Conservation (phyloP, 148 eudicot species). For the Rhododendron simsii region DNA sequence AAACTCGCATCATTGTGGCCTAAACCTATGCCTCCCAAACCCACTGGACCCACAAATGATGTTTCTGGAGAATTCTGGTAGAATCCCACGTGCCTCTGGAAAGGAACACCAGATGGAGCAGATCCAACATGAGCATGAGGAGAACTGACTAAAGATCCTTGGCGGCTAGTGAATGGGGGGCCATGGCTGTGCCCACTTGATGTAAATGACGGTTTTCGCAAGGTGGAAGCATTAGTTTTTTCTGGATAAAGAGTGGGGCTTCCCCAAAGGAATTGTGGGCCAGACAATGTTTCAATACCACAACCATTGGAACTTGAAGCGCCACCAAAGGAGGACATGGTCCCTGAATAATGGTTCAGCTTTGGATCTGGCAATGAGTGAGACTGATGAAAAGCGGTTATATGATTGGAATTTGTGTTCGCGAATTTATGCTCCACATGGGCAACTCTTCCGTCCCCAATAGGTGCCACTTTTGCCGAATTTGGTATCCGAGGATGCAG, state of each 20-base stretch:
- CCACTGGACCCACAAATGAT: constrained; percentile 38
- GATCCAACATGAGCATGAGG: constrained; percentile 69
- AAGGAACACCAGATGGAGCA: constrained; percentile 65
- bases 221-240: constrained; percentile 32
- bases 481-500: constrained; percentile 49
- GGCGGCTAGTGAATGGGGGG: constrained; percentile 39
- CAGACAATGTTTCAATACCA: constrained; percentile 66
- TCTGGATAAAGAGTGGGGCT: constrained; percentile 47
- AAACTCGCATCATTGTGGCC: constrained; percentile 45
- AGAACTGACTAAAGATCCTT: constrained; percentile 31
- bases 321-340: constrained; percentile 52
- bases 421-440: constrained; percentile 38
- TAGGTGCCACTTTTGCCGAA: constrained; percentile 55
- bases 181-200: constrained; percentile 50
- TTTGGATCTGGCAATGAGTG: constrained; percentile 71
- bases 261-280: constrained; percentile 89
- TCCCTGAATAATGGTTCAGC: constrained; percentile 37
- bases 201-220: constrained; percentile 33
- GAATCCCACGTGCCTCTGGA: constrained; percentile 55
- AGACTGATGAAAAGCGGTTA: constrained; percentile 46
- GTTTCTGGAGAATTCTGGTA: constrained; percentile 60
- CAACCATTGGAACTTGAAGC: constrained; percentile 59
- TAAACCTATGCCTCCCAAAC: constrained; percentile 41
- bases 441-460: constrained; percentile 50
- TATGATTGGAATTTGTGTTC: constrained; percentile 33